Base-by-base conservation (phyloP, 345 rosid genomes). In the Capsella bursapastoris region DNA sequence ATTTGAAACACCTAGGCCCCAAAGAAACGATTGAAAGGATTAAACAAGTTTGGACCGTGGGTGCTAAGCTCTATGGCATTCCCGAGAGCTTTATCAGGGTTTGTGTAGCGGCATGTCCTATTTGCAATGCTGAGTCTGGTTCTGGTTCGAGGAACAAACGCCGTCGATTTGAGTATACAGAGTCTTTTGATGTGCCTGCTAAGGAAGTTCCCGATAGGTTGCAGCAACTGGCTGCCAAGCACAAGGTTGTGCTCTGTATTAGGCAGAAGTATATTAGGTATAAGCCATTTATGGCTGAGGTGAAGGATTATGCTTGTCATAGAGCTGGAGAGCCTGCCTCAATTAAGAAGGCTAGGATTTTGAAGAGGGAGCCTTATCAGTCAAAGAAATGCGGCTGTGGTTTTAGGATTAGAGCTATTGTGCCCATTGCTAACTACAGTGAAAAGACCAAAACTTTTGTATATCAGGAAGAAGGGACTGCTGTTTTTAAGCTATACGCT, bases 301-400 rank as follows among this genome's bases (percentile, higher is more conserved):
- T 95, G 60, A 95, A 92, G 83, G 99, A 95, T 84, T 95, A 95
- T 82, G 99, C 99, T n/a, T 95, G 99, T 73, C 99, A 95, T 43
- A 85, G 99, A 80, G 99, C 99, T 16, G 98, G 99, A 15, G 96
- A 95, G 82, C 99, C 98, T 3, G 88, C 81, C 0, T 83, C 87
- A 9, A 9, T 50, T 0, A 92, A 92, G 89, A 95, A 87, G 84
- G 87, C 99, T 1, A 89, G 82, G 87, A 82, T 92, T 80, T 68
- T 92, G 86, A 95, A 92, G 86, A 92, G 99, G 82, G 99, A 95
- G 80, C 98, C 98, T 5, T 95, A 95, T 82, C 98, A 90, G 2
- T 95, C 99, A 0, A 95, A 95, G 84, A 86, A 97, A 73, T 95
- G 98, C 60, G 98, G 99, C 4, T 95, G 99, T 68, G 96, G 94